Conservation (phyloP, 139 green algal genomes). For the Chlamydomonas sphaeroides region DNA sequence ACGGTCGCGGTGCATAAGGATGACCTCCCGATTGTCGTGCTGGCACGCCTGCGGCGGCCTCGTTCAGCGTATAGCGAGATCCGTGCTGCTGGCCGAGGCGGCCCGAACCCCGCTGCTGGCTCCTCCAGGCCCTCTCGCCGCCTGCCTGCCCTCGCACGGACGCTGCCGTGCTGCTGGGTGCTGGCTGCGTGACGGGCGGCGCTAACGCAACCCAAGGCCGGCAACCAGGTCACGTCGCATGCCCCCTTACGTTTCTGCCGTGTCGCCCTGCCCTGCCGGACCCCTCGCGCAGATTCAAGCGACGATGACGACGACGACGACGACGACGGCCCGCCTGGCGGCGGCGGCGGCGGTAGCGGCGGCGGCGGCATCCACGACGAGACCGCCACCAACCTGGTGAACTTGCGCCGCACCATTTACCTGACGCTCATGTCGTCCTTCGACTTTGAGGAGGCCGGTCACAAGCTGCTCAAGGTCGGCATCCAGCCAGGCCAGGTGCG, state of each 20-base stretch:
- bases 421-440: constrained; percentile 98
- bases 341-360: background rate
- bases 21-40: no score
- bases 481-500: constrained; percentile 70
- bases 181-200: background rate
- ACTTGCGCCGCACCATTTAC: constrained; percentile 99
- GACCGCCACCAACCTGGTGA: constrained; percentile 94
- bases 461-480: constrained; percentile 99
- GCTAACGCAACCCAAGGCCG: no score
- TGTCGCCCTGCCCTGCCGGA: no score
- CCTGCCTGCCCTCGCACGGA: no score
- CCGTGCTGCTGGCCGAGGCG: no score
- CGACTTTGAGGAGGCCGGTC: constrained; percentile 99
- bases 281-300: constrained; percentile 10
- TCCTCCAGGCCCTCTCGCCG: no score
- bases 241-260: no score
- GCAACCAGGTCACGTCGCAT: no score
- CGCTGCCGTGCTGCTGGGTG: background rate
- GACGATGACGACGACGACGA: constrained; percentile 67
- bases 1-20: no score
- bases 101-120: no score
- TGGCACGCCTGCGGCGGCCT: no score
- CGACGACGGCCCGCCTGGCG: background rate
- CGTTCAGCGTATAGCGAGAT: no score
- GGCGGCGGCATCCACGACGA: constrained; percentile 54